Conservation (phyloP, 352 stramenopile genomes). For the Aphanomyces astaci region DNA sequence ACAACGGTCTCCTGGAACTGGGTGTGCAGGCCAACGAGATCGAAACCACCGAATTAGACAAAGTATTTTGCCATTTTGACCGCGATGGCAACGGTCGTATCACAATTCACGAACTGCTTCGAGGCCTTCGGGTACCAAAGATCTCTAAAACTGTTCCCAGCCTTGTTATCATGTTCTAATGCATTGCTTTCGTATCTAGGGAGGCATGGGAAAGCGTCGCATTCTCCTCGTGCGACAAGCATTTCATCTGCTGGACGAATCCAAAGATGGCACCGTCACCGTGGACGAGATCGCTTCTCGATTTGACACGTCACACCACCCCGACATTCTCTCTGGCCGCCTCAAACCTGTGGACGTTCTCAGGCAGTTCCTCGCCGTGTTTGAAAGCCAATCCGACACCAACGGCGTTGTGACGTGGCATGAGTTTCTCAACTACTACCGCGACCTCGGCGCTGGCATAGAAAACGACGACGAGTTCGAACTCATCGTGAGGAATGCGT, state of each 20-base stretch:
- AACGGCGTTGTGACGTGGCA: constrained; percentile 65
- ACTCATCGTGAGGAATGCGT: constrained; percentile 78
- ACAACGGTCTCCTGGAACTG: constrained; percentile 42
- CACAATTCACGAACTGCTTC: constrained; percentile 84
- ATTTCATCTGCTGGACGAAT: constrained; percentile 67
- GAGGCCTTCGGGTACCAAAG: constrained; percentile 48
- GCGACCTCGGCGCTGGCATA: constrained; percentile 77
- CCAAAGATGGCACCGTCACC: constrained; percentile 47
- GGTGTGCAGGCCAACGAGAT: constrained; percentile 27
- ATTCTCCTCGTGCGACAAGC: constrained; percentile 79
- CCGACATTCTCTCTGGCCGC: constrained; percentile 61
- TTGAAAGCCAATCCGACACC: constrained; percentile 39
- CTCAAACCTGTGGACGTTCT: constrained; percentile 55
- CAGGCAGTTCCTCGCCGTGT: constrained; percentile 73
- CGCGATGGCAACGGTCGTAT: constrained; percentile 72
- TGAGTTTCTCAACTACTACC: constrained; percentile 88
- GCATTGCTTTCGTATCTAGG: constrained; percentile 27
- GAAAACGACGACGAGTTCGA: constrained; percentile 79
- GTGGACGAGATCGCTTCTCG: constrained; percentile 61
- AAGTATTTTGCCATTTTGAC: constrained; percentile 73
- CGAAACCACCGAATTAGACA: constrained; percentile 38
- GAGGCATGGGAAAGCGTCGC: constrained; percentile 65
- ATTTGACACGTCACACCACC: constrained; percentile 76
- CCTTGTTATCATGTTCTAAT: constrained; percentile 15
- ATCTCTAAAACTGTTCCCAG: background rate